Evolutionary conservation across 78 protist species (phyloP), one percentile per base, ranked within the genome.

Genomic region (Dictyostelium firmibasis): DNA sequence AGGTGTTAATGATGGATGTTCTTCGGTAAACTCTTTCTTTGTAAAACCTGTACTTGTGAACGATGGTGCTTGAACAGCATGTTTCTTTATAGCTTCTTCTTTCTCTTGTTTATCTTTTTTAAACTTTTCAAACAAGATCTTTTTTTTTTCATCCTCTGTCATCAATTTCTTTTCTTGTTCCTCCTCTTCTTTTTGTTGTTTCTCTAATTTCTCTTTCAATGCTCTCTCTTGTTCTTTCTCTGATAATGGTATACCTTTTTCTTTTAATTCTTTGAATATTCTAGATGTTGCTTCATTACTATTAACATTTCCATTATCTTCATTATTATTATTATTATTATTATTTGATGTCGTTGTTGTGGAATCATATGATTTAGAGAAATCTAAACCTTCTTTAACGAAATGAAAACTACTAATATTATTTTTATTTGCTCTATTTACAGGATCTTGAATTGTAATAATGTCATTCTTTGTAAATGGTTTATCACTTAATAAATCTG

Each of bases 401-500:
- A 86, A 93, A 72, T 83, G 87, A 76, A 86, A 93, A 81, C 14
- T 41, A 20, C 62, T 23, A 23, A 81, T 35, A 7, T 79, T 36
- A 44, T 69, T 60, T 62, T 57, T 83, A 27, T 9, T 11, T 27
- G 57, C 2, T 5, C 53, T 16, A 47, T 84, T 72, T 8, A 31
- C 57, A 16, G 93, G 97, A 31, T 86, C 92, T 86, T 96, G 96
- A 8, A 92, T 57, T 23, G 75, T 44, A 29, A 98, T 88, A 23
- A 98, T 95, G 60, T 98, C 99, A 20, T 9, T 11, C 18, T 93
- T 84, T 78, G 35, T 97, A 83, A 98, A 98, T 7, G 98, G 97
- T 62, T 83, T 85, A 38, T 93, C 99, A 10, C 95, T 95, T 13
- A 98, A 41, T 43, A 97, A 84, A 86, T 98, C 99, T 3, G 83